These are phyloP conservation scores for Aspergillus persii DNA, from an alignment of 2,329 filamentous ascomycete genomes.

Conservation along the genomic window DNA sequence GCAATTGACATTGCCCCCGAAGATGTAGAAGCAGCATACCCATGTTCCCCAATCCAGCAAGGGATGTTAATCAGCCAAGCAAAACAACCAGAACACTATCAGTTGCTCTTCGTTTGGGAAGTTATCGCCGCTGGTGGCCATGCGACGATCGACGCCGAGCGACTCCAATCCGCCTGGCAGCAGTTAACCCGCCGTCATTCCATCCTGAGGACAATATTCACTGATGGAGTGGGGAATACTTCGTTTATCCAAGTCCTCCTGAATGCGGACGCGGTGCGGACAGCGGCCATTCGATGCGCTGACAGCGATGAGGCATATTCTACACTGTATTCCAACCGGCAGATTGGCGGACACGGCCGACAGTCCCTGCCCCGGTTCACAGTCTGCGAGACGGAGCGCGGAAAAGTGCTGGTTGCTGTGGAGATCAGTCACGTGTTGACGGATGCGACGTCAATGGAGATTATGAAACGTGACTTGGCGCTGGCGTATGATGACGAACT, in stretches of 20 bases:
- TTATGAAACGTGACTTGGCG: no score
- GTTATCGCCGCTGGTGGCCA: neutral
- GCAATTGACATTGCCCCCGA: neutral
- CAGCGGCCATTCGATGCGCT: slow-evolving; percentile 3
- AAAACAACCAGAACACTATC: neutral
- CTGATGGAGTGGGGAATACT: slow-evolving; percentile 12
- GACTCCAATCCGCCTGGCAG: slow-evolving; percentile 15
- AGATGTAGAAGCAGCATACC: neutral
- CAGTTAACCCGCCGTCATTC: slow-evolving; percentile 13
- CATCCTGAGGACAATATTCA: slow-evolving; percentile 17
- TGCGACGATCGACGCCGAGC: neutral
- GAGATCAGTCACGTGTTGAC: no score
- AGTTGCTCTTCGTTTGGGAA: neutral
- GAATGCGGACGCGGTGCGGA: slow-evolving; percentile 7
- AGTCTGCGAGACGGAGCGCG: no score
- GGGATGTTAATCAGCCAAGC: slow-evolving; percentile 4
- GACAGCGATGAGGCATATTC: neutral
- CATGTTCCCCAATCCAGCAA: neutral
- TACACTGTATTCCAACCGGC: neutral
- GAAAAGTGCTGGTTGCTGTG: no score
- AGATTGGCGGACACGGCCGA: no score
- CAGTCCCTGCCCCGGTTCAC: neutral
- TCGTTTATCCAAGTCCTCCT: slow-evolving; percentile 24
- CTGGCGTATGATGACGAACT: no score
- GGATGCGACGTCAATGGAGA: no score